Base-by-base conservation (phyloP, 495 filamentous ascomycete species). In the Letharia columbiana region DNA sequence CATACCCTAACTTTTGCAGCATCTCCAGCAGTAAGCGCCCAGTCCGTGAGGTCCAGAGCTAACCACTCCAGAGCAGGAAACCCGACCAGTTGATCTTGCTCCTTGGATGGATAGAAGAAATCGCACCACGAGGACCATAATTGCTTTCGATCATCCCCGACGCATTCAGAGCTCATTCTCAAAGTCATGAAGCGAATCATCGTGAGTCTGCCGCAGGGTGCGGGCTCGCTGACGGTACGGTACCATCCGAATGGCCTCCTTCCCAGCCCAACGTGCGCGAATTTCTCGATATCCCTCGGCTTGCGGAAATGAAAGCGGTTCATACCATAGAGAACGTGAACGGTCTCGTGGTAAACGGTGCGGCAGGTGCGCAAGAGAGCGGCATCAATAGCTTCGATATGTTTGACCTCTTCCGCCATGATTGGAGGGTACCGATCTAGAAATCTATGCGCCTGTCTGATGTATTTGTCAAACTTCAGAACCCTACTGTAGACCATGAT, bases 281-380 rank as follows among this genome's bases (percentile, higher is more conserved):
- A 62, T 3, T 17, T 1, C 18, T 62, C 8, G n/a, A 62, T 42
- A 20, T 50, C 18, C 9, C 23, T 41, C 31, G 42, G 8, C 1
- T 50, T 20, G 13, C 42, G 20, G 13, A 49, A 62, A n/a, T 20
- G 11, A 6, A 62, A 50, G 11, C 18, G 42, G 15, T 62, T 62
- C 11, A 18, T 11, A 23, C 12, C 13, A 12, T 62, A 62, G 3
- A 39, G 45, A 23, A 62, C 39, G 23, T 10, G 18, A 8, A 31
- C 1, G 31, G 33, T 18, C 15, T 62, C 45, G 3, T 52, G 28
- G 33, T 62, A 62, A 23, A 52, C 9, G 12, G 42, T 40, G 5
- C 42, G 28, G 37, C 44, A 62, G 33, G 61, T 62, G 33, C 61
- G 31, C 7, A 62, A n/a, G 31, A 62, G 18, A 13, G 61, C 37